A percentile compares a stretch with the other conserved stretches of the same genome.
phyloP scores from a whole-genome alignment of 495 filamentous ascomycete genomes.

The Mycothermus thermophilus region DNA sequence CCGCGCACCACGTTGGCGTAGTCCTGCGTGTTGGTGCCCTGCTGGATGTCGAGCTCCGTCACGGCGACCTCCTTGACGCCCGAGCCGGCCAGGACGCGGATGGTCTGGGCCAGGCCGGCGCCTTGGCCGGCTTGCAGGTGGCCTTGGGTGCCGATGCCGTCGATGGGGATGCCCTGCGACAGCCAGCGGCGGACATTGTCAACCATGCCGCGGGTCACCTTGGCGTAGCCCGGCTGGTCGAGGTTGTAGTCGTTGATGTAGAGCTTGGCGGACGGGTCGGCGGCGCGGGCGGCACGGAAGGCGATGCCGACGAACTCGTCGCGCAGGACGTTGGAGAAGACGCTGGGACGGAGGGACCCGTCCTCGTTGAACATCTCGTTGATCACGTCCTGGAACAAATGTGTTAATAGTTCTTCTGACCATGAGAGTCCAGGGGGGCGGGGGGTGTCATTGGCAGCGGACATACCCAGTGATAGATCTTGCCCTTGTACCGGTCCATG shows the following conservation, averaged over 20 bases:
- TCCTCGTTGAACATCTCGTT: conserved; percentile 58
- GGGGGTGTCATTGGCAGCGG: too few species aligned
- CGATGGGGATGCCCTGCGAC: conserved; percentile 51
- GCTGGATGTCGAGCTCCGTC: conserved; percentile 54
- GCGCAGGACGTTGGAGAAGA: conserved; percentile 47
- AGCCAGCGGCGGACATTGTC: conserved; percentile 53
- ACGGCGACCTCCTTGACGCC: conserved; percentile 44
- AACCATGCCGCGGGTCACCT: conserved; percentile 47
- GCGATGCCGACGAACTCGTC: conserved; percentile 45
- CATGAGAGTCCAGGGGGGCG: too few species aligned
- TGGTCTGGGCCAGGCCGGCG: conserved; percentile 31
- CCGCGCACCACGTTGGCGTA: conserved; percentile 51
- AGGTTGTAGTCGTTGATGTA: conserved; percentile 64
- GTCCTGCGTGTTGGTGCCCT: conserved; percentile 41
- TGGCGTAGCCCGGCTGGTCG: conserved; percentile 31
- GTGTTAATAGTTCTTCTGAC: too few species aligned
- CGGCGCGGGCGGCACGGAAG: conserved; percentile 44
- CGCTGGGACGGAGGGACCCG: conserved; percentile 39
- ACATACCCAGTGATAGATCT: conserved; percentile 45
- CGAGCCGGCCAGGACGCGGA: conserved; percentile 41
- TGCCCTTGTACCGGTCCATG: conserved; percentile 45
- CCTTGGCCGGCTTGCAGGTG: conserved; percentile 42
- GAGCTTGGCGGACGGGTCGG: conserved; percentile 45
- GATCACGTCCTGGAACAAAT: conserved; percentile 43
- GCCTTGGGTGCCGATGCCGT: conserved; percentile 56